These are phyloP conservation scores for Plasmodium fragile DNA, from an alignment of 169 alveolate genomes.

Conservation along the genomic window DNA sequence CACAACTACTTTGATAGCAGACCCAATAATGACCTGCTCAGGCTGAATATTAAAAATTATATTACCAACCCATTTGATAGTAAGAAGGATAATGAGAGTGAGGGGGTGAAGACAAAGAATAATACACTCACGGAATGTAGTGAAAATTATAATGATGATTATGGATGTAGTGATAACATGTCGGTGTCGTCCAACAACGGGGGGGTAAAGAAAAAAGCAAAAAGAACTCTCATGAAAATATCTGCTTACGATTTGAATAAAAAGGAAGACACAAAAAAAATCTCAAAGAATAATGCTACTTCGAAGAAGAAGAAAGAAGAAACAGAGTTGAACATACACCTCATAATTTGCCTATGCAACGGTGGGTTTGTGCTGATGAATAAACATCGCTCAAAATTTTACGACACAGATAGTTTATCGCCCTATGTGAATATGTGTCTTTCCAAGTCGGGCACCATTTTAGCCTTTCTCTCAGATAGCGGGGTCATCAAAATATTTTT, in stretches of 20 bases:
- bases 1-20: constrained; percentile 57
- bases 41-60: constrained; percentile 41
- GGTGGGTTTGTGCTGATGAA: constrained; percentile 58
- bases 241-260: constrained; percentile 63
- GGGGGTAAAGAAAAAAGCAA: neutral
- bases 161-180: neutral
- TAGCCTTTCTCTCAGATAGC: constrained; percentile 54
- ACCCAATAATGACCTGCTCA: constrained; percentile 33
- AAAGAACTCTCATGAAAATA: constrained; percentile 21
- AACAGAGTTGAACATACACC: constrained; percentile 60
- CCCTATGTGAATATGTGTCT: constrained; percentile 60
- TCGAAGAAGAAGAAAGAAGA: neutral
- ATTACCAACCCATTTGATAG: constrained; percentile 57
- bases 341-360: constrained; percentile 29
- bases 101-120: neutral
- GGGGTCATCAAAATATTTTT: constrained; percentile 75
- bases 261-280: neutral
- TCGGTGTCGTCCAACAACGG: neutral
- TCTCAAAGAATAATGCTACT: neutral
- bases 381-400: constrained; percentile 41
- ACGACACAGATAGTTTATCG: constrained; percentile 18
- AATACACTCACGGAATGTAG: constrained; percentile 24
- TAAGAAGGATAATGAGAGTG: constrained; percentile 49
- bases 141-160: constrained; percentile 21
- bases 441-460: constrained; percentile 62